Base-by-base conservation (phyloP, 441 rosid genomes). In the Isatis lusitanica region DNA sequence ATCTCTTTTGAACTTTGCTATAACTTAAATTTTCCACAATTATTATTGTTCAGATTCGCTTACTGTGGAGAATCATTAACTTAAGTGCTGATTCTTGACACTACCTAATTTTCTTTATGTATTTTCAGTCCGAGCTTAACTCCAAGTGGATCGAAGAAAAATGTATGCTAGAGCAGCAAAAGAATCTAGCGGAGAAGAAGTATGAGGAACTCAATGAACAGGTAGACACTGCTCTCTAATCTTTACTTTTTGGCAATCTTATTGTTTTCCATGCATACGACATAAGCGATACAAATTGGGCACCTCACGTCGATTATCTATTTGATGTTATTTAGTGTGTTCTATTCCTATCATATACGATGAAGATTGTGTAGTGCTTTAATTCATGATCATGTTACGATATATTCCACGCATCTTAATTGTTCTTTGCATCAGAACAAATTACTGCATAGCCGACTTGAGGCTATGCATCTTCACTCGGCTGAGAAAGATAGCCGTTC, bases 391-490 rank as follows among this genome's bases (percentile, higher is more conserved):
- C 56, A 1, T 53, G 57, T 17, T 69, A 21, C 16, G 35, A 38
- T 1, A 61, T 60, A 55, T 61, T 73, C 60, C 55, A 62, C 71
- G 63, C 24, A 55, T 61, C 62, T 64, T 55, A 36, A 21, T 73
- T 62, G 31, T 5, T 52, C 40, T 73, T 24, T 81, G 63, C 44
- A 75, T 77, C 88, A 96, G 99, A 96, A 96, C 83, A 91, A 91
- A 76, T 74, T 93, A 77, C 75, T 96, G 77, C 99, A 89, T 63
- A 84, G 85, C 76, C 86, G 89, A 72, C 87, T 96, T 75, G 98
- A 92, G 86, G 98, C 98, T 74, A 75, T 89, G 85, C 97, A 93
- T 80, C 89, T 91, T 78, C 91, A 88, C 68, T 74, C 87, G 74
- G 94, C 97, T 42, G 94, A 90, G 87, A 93, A 80, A 76, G 94